Conservation (phyloP, 2,329 filamentous ascomycete species). For the Elsinoe necatrix region DNA sequence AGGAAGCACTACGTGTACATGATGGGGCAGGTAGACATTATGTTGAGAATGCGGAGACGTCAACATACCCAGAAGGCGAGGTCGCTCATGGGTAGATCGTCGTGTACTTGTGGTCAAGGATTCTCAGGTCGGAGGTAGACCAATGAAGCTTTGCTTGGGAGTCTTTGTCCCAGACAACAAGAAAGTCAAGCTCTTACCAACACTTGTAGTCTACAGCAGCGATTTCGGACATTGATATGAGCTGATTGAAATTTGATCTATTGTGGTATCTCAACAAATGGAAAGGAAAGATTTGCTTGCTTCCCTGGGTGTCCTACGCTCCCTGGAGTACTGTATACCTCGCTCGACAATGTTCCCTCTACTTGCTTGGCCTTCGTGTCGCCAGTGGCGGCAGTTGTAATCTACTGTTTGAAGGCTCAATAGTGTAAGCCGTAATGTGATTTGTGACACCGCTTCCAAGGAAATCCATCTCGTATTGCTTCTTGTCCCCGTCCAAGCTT, state of each 20-base stretch:
- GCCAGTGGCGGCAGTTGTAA: background rate
- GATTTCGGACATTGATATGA: background rate
- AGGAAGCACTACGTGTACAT: background rate
- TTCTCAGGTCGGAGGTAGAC: background rate
- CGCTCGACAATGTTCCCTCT: background rate
- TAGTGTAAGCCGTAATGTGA: conserved; percentile 2
- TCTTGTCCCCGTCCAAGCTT: conserved; percentile 10
- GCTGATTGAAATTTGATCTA: background rate
- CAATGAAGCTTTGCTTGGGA: background rate
- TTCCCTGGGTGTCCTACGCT: background rate
- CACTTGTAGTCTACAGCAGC: background rate
- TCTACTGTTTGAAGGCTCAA: background rate
- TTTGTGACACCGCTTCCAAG: background rate
- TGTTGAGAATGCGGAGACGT: background rate
- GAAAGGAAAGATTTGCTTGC: background rate
- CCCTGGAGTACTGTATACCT: background rate
- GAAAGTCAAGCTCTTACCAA: background rate
- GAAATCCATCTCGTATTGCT: conserved; percentile 15
- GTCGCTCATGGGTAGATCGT: background rate
- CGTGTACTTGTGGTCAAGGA: background rate
- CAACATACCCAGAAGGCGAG: background rate
- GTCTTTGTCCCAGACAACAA: background rate
- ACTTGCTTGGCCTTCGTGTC: conserved; percentile 4
- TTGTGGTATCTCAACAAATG: conserved; percentile 4
- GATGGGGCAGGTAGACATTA: background rate